phyloP scores from a whole-genome alignment of 345 rosid species.

The Sapria himalayana region DNA sequence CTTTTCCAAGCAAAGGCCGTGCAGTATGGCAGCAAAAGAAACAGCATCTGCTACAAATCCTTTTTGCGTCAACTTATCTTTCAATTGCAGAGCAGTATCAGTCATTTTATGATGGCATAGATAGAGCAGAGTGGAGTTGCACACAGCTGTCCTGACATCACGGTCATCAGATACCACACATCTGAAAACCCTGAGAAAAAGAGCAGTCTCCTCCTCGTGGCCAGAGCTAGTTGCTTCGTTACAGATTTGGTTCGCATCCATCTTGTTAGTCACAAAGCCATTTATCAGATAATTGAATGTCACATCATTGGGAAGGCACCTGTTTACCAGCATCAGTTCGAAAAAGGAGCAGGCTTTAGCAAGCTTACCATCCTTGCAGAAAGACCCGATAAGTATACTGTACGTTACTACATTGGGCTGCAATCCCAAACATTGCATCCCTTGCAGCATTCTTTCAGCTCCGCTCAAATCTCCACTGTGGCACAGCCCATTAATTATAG shows the following conservation, averaged over 20 bases:
- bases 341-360: constrained; percentile 42
- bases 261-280: constrained; percentile 31
- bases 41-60: constrained; percentile 46
- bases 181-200: constrained; percentile 25
- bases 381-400: constrained; percentile 42
- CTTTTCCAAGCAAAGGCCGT: constrained; percentile 44
- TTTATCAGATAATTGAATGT: constrained; percentile 48
- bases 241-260: constrained; percentile 7
- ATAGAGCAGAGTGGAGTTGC: constrained; percentile 34
- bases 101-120: constrained; percentile 55
- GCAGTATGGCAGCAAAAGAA: constrained; percentile 34
- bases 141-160: constrained; percentile 29
- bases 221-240: constrained; percentile 9
- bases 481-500: constrained; percentile 58
- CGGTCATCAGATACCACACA: constrained; percentile 48
- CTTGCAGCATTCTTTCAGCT: constrained; percentile 43
- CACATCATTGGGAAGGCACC: constrained; percentile 46
- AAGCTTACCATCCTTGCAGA: constrained; percentile 39
- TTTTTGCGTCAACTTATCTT: constrained; percentile 27
- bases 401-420: constrained; percentile 69
- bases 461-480: constrained; percentile 21
- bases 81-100: constrained; percentile 31
- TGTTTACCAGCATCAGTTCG: constrained; percentile 49
- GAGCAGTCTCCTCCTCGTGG: constrained; percentile 15
- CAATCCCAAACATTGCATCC: constrained; percentile 35